phyloP scores from a whole-genome alignment of 306 rosid genomes.

The Quercus wislizeni region DNA sequence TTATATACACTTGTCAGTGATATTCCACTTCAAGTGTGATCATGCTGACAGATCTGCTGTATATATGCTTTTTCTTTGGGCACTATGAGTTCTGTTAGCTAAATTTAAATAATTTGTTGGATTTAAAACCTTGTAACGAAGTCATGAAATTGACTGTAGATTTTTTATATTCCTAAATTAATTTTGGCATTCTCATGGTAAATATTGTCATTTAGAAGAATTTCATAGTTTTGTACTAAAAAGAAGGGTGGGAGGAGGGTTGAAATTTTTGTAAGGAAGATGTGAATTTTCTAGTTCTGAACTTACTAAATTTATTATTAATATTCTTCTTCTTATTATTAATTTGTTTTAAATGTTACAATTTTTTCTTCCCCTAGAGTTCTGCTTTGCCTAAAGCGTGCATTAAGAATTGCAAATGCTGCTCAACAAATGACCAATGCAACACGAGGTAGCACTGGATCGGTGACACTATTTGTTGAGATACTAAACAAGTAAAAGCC shows the following conservation, averaged over 20 bases:
- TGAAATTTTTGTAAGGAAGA: too few relatives aligned
- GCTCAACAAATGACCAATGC: constrained; percentile 92
- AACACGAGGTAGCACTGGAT: constrained; percentile 79
- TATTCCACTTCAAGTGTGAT: not conserved
- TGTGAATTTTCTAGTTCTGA: not conserved
- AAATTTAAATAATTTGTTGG: constrained; percentile 10
- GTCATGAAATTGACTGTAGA: constrained; percentile 3
- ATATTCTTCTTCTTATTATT: not conserved
- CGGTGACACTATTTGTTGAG: constrained; percentile 84
- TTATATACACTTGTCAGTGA: not conserved
- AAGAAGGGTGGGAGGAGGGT: too few relatives aligned
- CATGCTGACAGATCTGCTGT: not conserved
- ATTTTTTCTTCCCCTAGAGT: constrained; percentile 52
- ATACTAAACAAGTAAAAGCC: constrained; percentile 81
- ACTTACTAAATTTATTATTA: constrained; percentile 2
- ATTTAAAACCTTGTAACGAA: not conserved
- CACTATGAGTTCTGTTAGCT: constrained; percentile 16
- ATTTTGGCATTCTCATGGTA: too few relatives aligned
- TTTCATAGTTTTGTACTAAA: too few relatives aligned
- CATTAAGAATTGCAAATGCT: constrained; percentile 88
- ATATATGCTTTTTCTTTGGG: constrained; percentile 19
- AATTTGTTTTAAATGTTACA: not conserved
- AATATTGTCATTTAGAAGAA: too few relatives aligned
- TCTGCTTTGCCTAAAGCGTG: constrained; percentile 84
- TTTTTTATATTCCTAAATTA: not conserved